Evolutionary conservation across 2,329 filamentous ascomycete species (phyloP), one percentile per base, ranked within the genome.

Genomic region (Colletotrichum sp.): DNA sequence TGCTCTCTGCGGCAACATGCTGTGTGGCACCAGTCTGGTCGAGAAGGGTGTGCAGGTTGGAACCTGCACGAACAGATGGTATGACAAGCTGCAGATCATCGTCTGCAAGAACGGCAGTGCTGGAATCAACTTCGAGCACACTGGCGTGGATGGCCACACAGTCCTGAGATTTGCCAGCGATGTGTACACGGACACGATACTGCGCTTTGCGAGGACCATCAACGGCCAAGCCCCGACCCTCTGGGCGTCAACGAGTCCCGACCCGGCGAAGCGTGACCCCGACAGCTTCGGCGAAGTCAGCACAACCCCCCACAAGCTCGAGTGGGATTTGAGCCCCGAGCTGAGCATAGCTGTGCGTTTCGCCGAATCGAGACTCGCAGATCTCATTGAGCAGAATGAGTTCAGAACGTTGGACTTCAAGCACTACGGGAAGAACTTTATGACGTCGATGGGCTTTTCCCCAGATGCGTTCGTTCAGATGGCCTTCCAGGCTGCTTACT

Each of bases 51-150:
- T 99, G 3, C 97, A 99, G 85, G 96, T 98, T 60, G 97, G 97
- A 34, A 99, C 97, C 3, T 99, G 97, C 86, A 98, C 96, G 16
- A 99, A 99, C 85, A 91, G 97, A 77, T 99, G 97, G 97, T 99
- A 99, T 82, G 97, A 99, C 86, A 99, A 99, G 87, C 89, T 99
- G 64, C 97, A 99, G 83, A 98, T 99, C 77, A 99, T 99, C 71
- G 97, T 99, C 67, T 99, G 97, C 89, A 98, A 98, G 87, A 99
- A 99, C 85, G 97, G 97, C 73, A 98, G 95, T 82, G 97, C 97
- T 0, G 97, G 97, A 7, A 99, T 99, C 91, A 99, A 99, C 86
- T 99, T 99, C 81, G 97, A 99, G 84, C 97, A 99, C 82, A 99
- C 97, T 1, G 97, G 97, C 79, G 96, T 99, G 7, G 97, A 99